Evolutionary conservation across 2,329 filamentous ascomycete species (phyloP), one percentile per base, ranked within the genome.

Genomic region (Niveomyces coronatus): DNA sequence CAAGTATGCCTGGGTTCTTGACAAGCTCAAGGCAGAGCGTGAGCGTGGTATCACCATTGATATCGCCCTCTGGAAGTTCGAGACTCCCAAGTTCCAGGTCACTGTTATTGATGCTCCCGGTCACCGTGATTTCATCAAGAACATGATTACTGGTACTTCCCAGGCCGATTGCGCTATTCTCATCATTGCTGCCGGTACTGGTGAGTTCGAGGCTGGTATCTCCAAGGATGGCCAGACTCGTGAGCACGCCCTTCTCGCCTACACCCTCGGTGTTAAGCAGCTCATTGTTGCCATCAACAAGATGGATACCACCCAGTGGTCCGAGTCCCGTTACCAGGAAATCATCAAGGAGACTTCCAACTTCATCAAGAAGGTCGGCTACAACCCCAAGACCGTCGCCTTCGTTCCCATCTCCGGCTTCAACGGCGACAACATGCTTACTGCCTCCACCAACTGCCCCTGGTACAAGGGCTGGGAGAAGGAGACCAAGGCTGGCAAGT

Each of bases 121-220:
- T 74, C 91, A 98, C 75, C 89, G 91, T 91, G 91, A 98, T 67
- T 98, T 96, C 81, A 96, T 98, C 86, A 98, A 98, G 89, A 98
- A 96, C 88, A 98, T 98, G 91, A 98, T 98, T 71, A 96, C 91
- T 83, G 91, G 91, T 88, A 96, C 91, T 65, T 98, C 91, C 70
- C 91, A 96, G 84, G 91, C 91, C 60, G 91, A 98, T 67, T 96
- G 91, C 75, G 91, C 91, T 64, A 86, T 98, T 70, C 88, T 98
- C 78, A 96, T 98, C 76, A 98, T 98, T 73, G 91, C 89, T 61
- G 87, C 91, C 63, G 91, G 91, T 79, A 94, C 87, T 86, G 91
- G 91, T 95, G 91, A 98, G 82, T 98, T 98, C 82, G 91, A 98
- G 82, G 91, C 91, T 83, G 91, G 91, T 96, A 98, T 98, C 85